Conservation (phyloP, 2,329 filamentous ascomycete genomes). For the Alternaria gansuensis region DNA sequence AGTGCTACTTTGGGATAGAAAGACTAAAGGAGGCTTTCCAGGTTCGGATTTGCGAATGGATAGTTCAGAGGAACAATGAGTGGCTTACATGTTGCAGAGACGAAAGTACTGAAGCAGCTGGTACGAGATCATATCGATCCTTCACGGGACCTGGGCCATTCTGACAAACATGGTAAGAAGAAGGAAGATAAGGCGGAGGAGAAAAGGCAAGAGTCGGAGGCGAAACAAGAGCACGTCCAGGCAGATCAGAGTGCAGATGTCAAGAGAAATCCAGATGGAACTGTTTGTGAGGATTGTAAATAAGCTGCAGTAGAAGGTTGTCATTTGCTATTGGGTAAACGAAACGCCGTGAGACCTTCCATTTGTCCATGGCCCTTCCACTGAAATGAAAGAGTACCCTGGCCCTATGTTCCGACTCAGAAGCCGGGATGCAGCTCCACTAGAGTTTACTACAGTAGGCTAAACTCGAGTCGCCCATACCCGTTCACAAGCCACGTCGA, state of each 20-base stretch:
- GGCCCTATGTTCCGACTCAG: not conserved
- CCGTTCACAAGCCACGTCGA: not conserved
- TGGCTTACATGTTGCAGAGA: slow-evolving; percentile 62
- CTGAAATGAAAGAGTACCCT: too few species aligned
- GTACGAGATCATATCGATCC: slow-evolving; percentile 86
- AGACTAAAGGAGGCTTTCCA: slow-evolving; percentile 86
- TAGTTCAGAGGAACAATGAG: not conserved
- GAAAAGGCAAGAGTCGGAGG: slow-evolving; percentile 3
- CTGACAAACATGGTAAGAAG: slow-evolving; percentile 55
- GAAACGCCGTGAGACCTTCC: not conserved
- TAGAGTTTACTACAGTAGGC: not conserved
- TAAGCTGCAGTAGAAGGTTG: slow-evolving; percentile 18
- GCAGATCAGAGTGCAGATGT: slow-evolving; percentile 17
- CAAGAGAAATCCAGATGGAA: slow-evolving; percentile 49
- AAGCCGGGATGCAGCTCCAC: not conserved
- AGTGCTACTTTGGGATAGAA: slow-evolving; percentile 85
- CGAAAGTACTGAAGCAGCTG: slow-evolving; percentile 86
- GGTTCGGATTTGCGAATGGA: slow-evolving; percentile 44
- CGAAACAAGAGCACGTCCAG: slow-evolving; percentile 4
- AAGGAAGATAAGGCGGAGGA: slow-evolving; percentile 27
- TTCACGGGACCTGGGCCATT: slow-evolving; percentile 77
- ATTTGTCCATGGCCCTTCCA: not conserved
- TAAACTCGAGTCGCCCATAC: not conserved
- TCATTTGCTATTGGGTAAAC: not conserved
- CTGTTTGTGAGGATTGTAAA: slow-evolving; percentile 51